These are phyloP conservation scores for Penicillium sp. DNA, from an alignment of 2,329 filamentous ascomycete species.

Conservation along the genomic window DNA sequence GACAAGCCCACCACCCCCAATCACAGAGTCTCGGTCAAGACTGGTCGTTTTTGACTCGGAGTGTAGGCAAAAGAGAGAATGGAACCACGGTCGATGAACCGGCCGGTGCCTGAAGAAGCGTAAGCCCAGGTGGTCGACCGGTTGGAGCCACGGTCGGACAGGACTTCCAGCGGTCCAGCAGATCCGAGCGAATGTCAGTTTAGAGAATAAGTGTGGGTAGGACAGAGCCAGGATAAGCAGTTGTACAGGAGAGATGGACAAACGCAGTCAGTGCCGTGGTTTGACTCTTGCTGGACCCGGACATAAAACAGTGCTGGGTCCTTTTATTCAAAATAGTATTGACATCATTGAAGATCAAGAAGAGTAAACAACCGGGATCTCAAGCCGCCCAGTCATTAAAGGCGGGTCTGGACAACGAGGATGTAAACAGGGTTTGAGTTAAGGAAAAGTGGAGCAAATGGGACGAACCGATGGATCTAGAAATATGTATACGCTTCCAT, in stretches of 20 bases:
- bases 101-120: slow-evolving; percentile 22
- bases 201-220: no score
- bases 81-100: slow-evolving; percentile 15
- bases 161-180: slow-evolving; percentile 25
- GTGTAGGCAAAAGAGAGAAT: not conserved
- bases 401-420: not conserved
- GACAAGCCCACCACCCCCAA: not conserved
- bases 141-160: slow-evolving; percentile 26
- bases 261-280: not conserved
- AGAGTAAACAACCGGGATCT: slow-evolving; percentile 9
- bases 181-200: slow-evolving; percentile 24
- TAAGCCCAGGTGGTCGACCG: slow-evolving; percentile 13
- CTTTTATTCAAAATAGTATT: not conserved
- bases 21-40: slow-evolving; percentile 11
- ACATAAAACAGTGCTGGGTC: not conserved
- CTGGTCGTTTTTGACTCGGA: slow-evolving; percentile 1
- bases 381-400: slow-evolving; percentile 14
- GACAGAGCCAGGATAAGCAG: slow-evolving; percentile 7
- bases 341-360: not conserved
- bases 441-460: no score
- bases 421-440: slow-evolving; percentile 2
- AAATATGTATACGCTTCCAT: not conserved
- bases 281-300: not conserved
- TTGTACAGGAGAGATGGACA: not conserved
- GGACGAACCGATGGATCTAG: not conserved